Evolutionary conservation across 2,329 filamentous ascomycete genomes (phyloP), one percentile per base, ranked within the genome.

Genomic region (Setomelanomma holmii): DNA sequence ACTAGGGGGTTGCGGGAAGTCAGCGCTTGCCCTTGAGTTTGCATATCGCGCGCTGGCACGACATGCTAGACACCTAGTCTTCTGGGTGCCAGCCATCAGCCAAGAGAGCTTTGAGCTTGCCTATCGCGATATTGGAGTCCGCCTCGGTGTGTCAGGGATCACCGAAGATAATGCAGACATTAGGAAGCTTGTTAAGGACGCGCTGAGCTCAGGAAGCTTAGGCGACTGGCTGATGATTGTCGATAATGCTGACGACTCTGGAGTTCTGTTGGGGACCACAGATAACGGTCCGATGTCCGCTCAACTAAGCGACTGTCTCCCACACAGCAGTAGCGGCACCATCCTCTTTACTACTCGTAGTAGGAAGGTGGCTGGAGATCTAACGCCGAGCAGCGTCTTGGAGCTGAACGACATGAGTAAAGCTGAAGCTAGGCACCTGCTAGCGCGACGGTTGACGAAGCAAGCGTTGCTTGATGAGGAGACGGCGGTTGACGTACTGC

Each of bases 241-340:
- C 17, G 77, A 81, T 49, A 81, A 79, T 44, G 76, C 74, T 17
- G 76, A 81, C 47, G 75, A 81, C 50, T 40, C 43, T 5, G 52
- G 70, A 2, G 51, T 78, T 3, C 49, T 76, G 1, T 66, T 69
- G 39, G 57, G 56, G 23, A 22, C 23, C 24, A 43, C 27, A 33
- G 17, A 43, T 33, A 34, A 30, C n/a, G 24, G 20, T 11, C n/a
- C 10, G n/a, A 43, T 20, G 24, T 34, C 40, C 3, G 24, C 40
- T 34, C 40, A 21, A 43, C 24, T 75, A 1, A 39, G 27, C 1
- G 46, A 69, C 5, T 69, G 67, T 55, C 57, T 79, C 6, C 76
- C 74, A 34, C 64, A 52, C 34, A 71, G 59, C 46, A 39, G 35
- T 6, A 62, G 48, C 19, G 70, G 72, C 19, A 64, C 61, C 10